Conservation (phyloP, 352 stramenopile species). For the Lagenidium giganteum region DNA sequence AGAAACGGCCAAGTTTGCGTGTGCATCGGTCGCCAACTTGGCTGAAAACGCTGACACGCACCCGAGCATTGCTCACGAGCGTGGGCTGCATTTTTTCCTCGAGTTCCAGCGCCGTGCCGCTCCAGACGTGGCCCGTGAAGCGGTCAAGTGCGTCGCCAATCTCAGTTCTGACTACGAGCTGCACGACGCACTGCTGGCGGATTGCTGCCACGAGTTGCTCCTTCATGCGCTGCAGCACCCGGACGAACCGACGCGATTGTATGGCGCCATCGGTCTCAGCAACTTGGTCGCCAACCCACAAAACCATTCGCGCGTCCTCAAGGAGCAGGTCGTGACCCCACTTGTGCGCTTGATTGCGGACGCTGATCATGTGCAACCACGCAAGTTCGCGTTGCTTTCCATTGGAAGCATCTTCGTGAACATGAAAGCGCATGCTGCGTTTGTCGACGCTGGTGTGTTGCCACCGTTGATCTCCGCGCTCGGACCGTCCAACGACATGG, state of each 20-base stretch:
- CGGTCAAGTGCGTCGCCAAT: slow-evolving; percentile 74
- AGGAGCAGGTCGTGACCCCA: slow-evolving; percentile 48
- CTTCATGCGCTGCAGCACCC: slow-evolving; percentile 49
- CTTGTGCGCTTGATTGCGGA: slow-evolving; percentile 55
- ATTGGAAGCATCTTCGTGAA: slow-evolving; percentile 82
- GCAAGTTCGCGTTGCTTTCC: slow-evolving; percentile 79
- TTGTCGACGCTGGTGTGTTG: slow-evolving; percentile 71
- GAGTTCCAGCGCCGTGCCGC: slow-evolving; percentile 42
- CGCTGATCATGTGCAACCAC: slow-evolving; percentile 30
- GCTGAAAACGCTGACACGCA: slow-evolving; percentile 91
- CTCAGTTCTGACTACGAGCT: slow-evolving; percentile 77
- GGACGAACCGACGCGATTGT: slow-evolving; percentile 74
- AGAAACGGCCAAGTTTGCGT: slow-evolving; percentile 62
- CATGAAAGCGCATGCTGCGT: slow-evolving; percentile 48
- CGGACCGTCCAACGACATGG: slow-evolving; percentile 58
- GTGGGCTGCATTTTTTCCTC: slow-evolving; percentile 75
- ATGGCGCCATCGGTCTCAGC: slow-evolving; percentile 83
- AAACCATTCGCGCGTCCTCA: slow-evolving; percentile 72
- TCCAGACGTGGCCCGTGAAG: slow-evolving; percentile 42
- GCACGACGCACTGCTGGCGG: slow-evolving; percentile 79
- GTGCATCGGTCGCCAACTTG: slow-evolving; percentile 88
- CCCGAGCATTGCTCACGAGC: slow-evolving; percentile 59
- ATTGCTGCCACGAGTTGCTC: slow-evolving; percentile 81
- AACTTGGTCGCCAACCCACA: slow-evolving; percentile 88
- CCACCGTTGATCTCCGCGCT: slow-evolving; percentile 67